Evolutionary conservation across 176 grass and related monocot genomes (phyloP).

Genomic region (Eleusine indica): DNA sequence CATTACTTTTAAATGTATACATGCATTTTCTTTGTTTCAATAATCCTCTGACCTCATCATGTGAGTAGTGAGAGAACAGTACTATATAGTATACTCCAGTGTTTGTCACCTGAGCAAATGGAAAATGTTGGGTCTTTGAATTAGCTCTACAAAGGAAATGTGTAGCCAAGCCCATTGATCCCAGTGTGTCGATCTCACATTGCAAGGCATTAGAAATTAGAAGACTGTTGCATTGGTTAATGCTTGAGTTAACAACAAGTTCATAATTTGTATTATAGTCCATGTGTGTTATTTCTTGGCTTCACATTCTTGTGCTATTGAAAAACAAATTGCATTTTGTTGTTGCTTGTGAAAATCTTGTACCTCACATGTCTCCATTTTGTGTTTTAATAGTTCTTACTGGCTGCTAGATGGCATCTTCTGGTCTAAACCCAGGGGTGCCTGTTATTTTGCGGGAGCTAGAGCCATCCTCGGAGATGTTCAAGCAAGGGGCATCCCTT

Average conservation of each 20-base stretch:
- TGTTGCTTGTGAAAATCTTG: background rate
- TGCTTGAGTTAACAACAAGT: background rate
- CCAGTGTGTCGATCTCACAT: background rate
- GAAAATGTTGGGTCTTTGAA: background rate
- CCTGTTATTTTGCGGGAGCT: conserved; percentile 68
- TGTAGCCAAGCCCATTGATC: background rate
- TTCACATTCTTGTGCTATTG: background rate
- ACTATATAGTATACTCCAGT: background rate
- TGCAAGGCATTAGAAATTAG: background rate
- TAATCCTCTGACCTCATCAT: background rate
- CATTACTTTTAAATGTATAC: background rate
- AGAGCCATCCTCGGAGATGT: conserved; percentile 63
- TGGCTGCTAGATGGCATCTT: conserved; percentile 51
- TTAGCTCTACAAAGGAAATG: background rate
- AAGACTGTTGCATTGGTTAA: background rate
- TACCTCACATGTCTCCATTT: background rate
- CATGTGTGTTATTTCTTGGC: background rate
- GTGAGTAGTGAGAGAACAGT: background rate
- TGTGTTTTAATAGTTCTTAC: background rate
- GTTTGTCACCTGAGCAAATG: background rate
- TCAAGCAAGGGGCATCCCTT: conserved; percentile 77
- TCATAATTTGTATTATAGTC: background rate
- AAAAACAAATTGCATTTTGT: background rate
- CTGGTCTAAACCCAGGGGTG: conserved; percentile 64
- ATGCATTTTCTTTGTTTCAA: background rate